Evolutionary conservation across 768 basidiomycete species (phyloP).

Genomic region (Leccinum ochraceum): DNA sequence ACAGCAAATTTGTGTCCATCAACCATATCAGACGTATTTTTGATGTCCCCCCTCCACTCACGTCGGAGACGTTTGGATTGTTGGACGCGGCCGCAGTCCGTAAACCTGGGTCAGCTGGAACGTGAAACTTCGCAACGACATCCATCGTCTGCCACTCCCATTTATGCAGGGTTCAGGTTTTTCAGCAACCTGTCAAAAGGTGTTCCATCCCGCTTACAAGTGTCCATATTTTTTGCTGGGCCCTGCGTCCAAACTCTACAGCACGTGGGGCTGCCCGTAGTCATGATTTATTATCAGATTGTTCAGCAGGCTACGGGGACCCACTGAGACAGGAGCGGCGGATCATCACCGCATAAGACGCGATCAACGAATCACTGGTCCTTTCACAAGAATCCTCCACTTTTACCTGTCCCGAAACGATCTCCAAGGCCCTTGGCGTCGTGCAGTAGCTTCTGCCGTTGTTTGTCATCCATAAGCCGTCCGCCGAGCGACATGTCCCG

Average conservation of each 20-base stretch:
- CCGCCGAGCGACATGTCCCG: conserved; percentile 90
- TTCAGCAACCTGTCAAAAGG: conserved; percentile 1
- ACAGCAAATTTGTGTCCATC: conserved; percentile 1
- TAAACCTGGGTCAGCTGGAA: not conserved
- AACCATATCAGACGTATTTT: conserved; percentile 3
- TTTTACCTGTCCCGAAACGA: conserved; percentile 75
- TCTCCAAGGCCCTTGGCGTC: conserved; percentile 84
- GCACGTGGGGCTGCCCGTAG: not conserved
- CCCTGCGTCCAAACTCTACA: conserved; percentile 2
- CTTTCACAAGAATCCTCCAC: conserved; percentile 59
- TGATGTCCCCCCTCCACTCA: not conserved
- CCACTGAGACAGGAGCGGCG: conserved; percentile 13
- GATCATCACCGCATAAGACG: not conserved
- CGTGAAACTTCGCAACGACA: conserved; percentile 19
- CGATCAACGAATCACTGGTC: not conserved
- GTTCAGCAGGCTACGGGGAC: not conserved
- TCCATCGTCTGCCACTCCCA: conserved; percentile 1
- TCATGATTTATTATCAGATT: not conserved
- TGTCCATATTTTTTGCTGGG: not conserved
- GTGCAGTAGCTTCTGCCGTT: conserved; percentile 72
- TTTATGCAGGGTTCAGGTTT: not conserved
- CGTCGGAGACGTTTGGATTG: conserved; percentile 9
- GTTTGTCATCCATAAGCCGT: conserved; percentile 85
- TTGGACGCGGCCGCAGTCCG: not conserved
- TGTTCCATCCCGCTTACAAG: not conserved